Base-by-base conservation (phyloP, 805 yeast genomes). In the Saturnispora quitensis region DNA sequence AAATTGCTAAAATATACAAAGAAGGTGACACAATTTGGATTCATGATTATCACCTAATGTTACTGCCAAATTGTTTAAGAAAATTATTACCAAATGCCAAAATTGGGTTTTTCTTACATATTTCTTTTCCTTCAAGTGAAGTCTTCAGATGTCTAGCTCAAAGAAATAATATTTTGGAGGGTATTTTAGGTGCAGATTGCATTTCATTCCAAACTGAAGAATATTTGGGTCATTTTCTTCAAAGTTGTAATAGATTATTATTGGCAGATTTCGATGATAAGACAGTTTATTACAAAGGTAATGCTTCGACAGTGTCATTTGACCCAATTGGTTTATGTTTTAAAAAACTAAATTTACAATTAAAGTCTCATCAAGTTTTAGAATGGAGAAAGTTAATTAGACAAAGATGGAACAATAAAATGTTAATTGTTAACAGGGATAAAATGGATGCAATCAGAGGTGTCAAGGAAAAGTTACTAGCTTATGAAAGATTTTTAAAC, bases 71-170 rank as follows among this genome's bases (percentile, higher is more conserved):
- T 50, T 83, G 91, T 91, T 76, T 91, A 4, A 76, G 97, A 54
- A 74, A 80, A 53, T 69, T 74, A 56, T 65, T 89, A 22, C 97
- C 97, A 4, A 66, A 80, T 52, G 97, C 96, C 2, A 81, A 84
- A 56, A 89, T 93, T 58, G 97, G 97, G 0, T 86, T 90, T 59
- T 93, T 89, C 67, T 72, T 93, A 52, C 99, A 93, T 62, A 87
- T 91, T 13, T 86, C 98, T 1, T 91, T 91, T 71, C 99, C 99
- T 8, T 86, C 96, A 3, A 82, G 91, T 52, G 99, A 91, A 66
- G 96, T 91, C 3, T 93, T 90, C 69, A 76, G 98, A 57, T 90
- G 97, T 61, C 77, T 91, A 55, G 96, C 98, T 1, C 93, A 89
- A 60, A 76, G 99, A 60, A 81, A 80, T 47, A 77, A 77, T 12